Evolutionary conservation across 2,329 filamentous ascomycete genomes (phyloP).

Genomic region (Arthrobotrys musiformis): DNA sequence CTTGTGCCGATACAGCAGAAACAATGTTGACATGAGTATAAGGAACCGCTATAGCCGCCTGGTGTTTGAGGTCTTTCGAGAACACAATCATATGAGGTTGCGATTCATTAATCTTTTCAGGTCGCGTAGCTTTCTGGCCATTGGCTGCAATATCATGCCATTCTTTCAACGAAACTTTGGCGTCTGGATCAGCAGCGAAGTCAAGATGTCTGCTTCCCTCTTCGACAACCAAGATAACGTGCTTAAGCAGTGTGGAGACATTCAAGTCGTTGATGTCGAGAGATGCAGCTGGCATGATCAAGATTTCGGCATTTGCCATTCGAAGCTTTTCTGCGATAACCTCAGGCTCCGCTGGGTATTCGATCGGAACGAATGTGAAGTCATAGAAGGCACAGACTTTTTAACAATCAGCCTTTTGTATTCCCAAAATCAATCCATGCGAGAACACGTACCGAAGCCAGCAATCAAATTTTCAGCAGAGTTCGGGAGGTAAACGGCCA

Average conservation of each 20-base stretch:
- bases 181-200: conserved; percentile 70
- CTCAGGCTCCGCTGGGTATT: conserved; percentile 76
- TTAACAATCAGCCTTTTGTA: conserved; percentile 18
- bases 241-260: conserved; percentile 75
- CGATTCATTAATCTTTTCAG: conserved; percentile 65
- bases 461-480: conserved; percentile 85
- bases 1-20: conserved; percentile 82
- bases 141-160: conserved; percentile 83
- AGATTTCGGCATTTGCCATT: conserved; percentile 78
- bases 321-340: conserved; percentile 77
- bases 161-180: conserved; percentile 81
- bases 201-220: conserved; percentile 91
- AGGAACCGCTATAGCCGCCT: conserved; percentile 76
- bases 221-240: conserved; percentile 92
- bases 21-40: conserved; percentile 85
- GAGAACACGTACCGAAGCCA: conserved; percentile 72
- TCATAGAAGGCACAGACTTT: conserved; percentile 87
- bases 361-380: conserved; percentile 83
- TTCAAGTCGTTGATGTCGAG: conserved; percentile 82
- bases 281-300: conserved; percentile 87
- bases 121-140: conserved; percentile 73
- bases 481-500: conserved; percentile 92
- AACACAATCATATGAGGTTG: conserved; percentile 51
- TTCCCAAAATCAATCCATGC: neutral
- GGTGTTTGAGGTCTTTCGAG: conserved; percentile 60